Base-by-base conservation (phyloP, 2,329 filamentous ascomycete genomes). In the Geosmithia putterillii region DNA sequence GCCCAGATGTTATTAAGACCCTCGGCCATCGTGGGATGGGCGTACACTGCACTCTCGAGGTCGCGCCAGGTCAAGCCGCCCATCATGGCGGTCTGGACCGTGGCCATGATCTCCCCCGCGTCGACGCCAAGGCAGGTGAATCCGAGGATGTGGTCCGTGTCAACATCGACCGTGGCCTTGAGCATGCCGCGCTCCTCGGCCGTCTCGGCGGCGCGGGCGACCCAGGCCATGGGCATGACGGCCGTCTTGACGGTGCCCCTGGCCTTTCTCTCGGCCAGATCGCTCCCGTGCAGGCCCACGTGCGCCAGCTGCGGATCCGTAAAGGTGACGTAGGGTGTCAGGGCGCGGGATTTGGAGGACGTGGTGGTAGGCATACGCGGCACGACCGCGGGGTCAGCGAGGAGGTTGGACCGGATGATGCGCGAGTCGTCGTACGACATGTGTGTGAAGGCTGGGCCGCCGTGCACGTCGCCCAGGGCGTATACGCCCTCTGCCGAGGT, bases 391-490 rank as follows among this genome's bases (percentile, higher is more conserved):
- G 50, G 42, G 5, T 47, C 46, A 34, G 54, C 51, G 34, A 70
- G 49, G 40, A 73, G 50, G 46, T 71, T 73, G 46, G 60, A 55
- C 20, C 64, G 60, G 39, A 75, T 50, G 52, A 76, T 66, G 44
- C 72, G 68, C 52, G 65, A 73, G 55, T 75, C 71, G 53, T 76
- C 71, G 56, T 74, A 75, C 3, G 68, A 71, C 48, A 76, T 65
- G 54, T 76, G 72, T 2, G 72, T 75, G 52, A 76, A 75, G 14
- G 69, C 69, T 7, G 70, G 67, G 0, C 64, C 64, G 38, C 70
- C 70, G 44, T 74, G 70, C 41, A 68, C 64, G 48, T 76, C 71
- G 28, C 73, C 72, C 2, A 74, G 50, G 1, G 66, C 70, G 49
- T 66, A 74, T 18, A 75, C 56, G 37, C 57, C 60, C 1, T 57